Conservation (phyloP, 2,329 filamentous ascomycete genomes). For the Talaromyces islandicus region DNA sequence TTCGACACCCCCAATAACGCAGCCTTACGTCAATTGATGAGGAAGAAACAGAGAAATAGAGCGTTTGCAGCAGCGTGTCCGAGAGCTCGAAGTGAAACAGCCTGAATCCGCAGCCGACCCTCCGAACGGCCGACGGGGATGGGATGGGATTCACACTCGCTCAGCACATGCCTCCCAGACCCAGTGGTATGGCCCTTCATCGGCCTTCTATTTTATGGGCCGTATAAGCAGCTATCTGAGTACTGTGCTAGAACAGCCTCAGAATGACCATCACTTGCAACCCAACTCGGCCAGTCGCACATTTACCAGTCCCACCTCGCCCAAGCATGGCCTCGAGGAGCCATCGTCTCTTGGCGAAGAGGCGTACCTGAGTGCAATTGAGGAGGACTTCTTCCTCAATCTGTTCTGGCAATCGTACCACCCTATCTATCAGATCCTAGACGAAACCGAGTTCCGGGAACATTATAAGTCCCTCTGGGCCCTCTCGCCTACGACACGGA, state of each 20-base stretch:
- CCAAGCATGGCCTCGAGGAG: constrained; percentile 1
- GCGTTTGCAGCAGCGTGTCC: constrained; percentile 27
- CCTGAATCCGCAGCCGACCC: constrained; percentile 14
- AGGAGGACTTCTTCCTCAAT: constrained; percentile 45
- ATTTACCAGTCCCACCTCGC: constrained; percentile 13
- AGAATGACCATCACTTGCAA: constrained; percentile 23
- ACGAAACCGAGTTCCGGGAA: constrained; percentile 40
- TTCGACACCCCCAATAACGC: not conserved
- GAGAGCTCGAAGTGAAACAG: constrained; percentile 25
- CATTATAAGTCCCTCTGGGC: constrained; percentile 41
- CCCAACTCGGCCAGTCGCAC: constrained; percentile 20
- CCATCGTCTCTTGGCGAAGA: constrained; percentile 13
- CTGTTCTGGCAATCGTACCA: constrained; percentile 47
- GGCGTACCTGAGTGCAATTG: constrained; percentile 29
- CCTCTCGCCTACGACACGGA: constrained; percentile 21
- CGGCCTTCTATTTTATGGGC: constrained; percentile 41
- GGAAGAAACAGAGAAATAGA: constrained; percentile 15
- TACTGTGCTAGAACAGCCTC: constrained; percentile 26
- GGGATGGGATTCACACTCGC: constrained; percentile 35
- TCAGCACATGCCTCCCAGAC: constrained; percentile 30
- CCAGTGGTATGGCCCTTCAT: constrained; percentile 42
- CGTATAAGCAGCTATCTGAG: constrained; percentile 36
- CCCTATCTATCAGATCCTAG: constrained; percentile 36
- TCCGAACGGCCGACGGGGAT: constrained; percentile 21
- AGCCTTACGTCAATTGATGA: constrained; percentile 11